Percentiles rank a stretch among this genome's conserved stretches.
Evolutionary conservation across 306 rosid species (phyloP).

Genomic region (Gillenia trifoliata): DNA sequence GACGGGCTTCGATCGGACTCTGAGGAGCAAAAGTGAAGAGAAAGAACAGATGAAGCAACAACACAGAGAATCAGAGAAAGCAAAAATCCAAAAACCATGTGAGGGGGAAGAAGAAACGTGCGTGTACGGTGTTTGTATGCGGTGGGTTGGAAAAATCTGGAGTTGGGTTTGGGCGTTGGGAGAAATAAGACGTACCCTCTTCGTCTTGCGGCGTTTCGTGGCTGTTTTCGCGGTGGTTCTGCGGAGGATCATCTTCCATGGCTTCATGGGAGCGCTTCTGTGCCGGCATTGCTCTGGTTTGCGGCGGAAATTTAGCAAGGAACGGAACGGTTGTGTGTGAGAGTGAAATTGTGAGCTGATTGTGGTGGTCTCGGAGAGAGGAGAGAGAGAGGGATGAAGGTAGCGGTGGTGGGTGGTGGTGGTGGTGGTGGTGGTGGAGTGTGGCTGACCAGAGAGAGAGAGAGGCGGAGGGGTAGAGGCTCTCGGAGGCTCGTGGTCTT

Average conservation of each 20-base stretch:
- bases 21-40: conserved; percentile 24
- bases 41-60: conserved; percentile 17
- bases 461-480: conserved; percentile 28
- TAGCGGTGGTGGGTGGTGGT: conserved; percentile 12
- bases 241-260: conserved; percentile 31
- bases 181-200: conserved; percentile 44
- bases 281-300: conserved; percentile 58
- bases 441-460: conserved; percentile 22
- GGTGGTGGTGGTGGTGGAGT: conserved; percentile 21
- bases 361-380: conserved; percentile 5
- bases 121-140: not conserved
- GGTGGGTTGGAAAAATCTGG: conserved; percentile 11
- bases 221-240: conserved; percentile 20
- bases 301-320: conserved; percentile 15
- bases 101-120: not conserved
- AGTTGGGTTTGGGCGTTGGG: conserved; percentile 9
- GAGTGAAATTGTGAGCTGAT: not conserved
- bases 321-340: not conserved
- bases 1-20: conserved; percentile 63
- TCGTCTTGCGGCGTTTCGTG: conserved; percentile 29
- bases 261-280: conserved; percentile 47
- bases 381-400: not conserved
- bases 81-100: conserved; percentile 17
- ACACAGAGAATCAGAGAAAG: conserved; percentile 18
- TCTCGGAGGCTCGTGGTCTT: conserved; percentile 23